Base-by-base conservation (phyloP, 2,329 filamentous ascomycete species). In the Aureobasidium sp. region DNA sequence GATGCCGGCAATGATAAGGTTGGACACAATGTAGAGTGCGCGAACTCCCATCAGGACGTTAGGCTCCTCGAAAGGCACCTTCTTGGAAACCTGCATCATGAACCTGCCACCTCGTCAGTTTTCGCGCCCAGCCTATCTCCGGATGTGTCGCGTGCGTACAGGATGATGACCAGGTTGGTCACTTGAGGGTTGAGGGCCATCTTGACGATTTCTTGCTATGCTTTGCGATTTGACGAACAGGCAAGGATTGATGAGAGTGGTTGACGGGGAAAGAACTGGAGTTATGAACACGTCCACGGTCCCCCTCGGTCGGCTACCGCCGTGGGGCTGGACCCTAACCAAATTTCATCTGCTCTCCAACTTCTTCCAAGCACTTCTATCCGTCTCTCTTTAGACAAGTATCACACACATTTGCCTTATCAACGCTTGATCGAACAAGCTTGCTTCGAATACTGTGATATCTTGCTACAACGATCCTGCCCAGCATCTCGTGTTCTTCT, bases 31-130 rank as follows among this genome's bases (percentile, higher is more conserved):
- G 76, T 89, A 89, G 66, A 86, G 75, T 43, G 76, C 82, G 71
- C 87, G 86, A 64, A 88, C 84, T 64, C 81, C 77, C 69, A 84
- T 83, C 63, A 89, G 79, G 52, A 88, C 84, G 65, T 83, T 81
- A n/a, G 85, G 91, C 73, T 97, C 88, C 34, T 97, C 93, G 72
- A 97, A 96, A 53, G 92, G 91, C 65, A 99, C 87, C 78, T 88
- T 90, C 85, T 97, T 97, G 70, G 92, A 89, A 65, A 96, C 89
- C 83, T 97, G 93, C 91, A 97, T 97, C 88, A 97, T 95, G 74
- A 90, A 89, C 70, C 69, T 67, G 61, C 32, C 32, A 34, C 13
- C 53, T 37, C 34, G 63, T 64, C 27, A 62, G 52, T 46, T 48
- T 36, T 41, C 43, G 47, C 50, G 27, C 26, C 44, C 34, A 15